Evolutionary conservation across 805 yeast genomes (phyloP), one percentile per base, ranked within the genome.

Genomic region (Candida glaebosa): DNA sequence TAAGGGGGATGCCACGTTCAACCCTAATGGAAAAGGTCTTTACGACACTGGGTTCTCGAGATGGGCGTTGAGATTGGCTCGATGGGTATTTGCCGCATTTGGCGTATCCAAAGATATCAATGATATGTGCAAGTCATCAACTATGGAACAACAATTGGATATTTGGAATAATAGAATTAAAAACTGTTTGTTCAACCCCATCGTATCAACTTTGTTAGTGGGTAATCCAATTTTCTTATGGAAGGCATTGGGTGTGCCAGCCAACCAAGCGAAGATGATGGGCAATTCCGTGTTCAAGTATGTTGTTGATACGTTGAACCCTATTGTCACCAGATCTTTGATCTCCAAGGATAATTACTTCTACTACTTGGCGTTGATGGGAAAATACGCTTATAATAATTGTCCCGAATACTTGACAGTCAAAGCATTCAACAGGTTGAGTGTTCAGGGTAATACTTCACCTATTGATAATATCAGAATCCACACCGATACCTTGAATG

Each of bases 161-260:
- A 73, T 87, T 42, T 87, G 93, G 91, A 65, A 77, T 39, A 57
- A 62, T 1, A 69, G 70, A 36, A 73, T 86, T 41, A 78, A 80
- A 47, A 93, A 93, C 3, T 77, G 84, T 3, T 68, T 87, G 37
- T 78, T 84, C 64, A 83, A 82, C 54, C 85, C 87, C 16, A 50
- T 83, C 38, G 82, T 85, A 41, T 80, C 85, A 14, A 77, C 78
- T 38, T 53, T 84, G 20, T 65, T 87, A 38, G 75, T 87, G 32
- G 89, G 89, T n/a, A 87, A 86, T 60, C 90, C 91, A 16, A 60
- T 85, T n/a, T 86, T 86, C 58, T 69, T 87, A 43, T 86, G 95
- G 95, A 85, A 84, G 58, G 95, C 95, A 0, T 70, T 87, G 18
- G 95, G 95, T n/a, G 95, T 86, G 36, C 95, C 95, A 4, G 78